A percentile compares a stretch with the other conserved stretches of the same genome.
Evolutionary conservation across 306 rosid genomes (phyloP).

Genomic region (Cicer chorassanicum): DNA sequence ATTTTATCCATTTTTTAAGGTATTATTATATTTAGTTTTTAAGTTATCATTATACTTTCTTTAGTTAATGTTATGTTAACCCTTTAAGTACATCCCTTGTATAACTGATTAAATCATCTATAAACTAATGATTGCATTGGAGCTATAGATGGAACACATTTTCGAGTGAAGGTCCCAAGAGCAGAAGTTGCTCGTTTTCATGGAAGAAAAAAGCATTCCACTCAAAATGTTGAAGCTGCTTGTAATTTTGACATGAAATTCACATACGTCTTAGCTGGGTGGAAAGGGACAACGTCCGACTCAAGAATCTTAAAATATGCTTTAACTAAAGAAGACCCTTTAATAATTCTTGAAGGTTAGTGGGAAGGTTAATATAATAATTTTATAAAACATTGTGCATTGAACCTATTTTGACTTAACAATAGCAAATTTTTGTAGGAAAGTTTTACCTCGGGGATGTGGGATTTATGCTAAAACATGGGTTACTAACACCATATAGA

Average conservation of each 20-base stretch:
- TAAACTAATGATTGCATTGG: background rate
- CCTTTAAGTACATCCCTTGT: background rate
- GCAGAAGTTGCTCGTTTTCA: background rate
- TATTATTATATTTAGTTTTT: background rate
- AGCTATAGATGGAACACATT: background rate
- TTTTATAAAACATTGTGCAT: background rate
- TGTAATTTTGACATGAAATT: constrained; percentile 22
- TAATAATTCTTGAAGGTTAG: background rate
- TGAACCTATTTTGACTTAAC: background rate
- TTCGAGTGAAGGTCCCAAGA: constrained; percentile 1
- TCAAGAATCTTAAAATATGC: background rate
- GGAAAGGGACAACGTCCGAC: background rate
- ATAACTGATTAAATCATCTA: background rate
- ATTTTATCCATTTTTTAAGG: constrained; percentile 7
- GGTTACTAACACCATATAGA: constrained; percentile 5
- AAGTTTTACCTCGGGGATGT: background rate
- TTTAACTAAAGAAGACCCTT: background rate
- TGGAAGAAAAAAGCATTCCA: constrained; percentile 11
- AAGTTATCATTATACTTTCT: too few species aligned
- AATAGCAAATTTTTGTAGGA: background rate
- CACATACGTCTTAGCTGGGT: background rate
- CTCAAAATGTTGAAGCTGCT: background rate
- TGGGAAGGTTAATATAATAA: background rate
- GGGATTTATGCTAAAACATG: background rate
- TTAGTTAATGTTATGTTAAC: background rate